These are phyloP conservation scores for Tricholoma bakamatsutake DNA, from an alignment of 768 basidiomycete genomes.

Conservation along the genomic window DNA sequence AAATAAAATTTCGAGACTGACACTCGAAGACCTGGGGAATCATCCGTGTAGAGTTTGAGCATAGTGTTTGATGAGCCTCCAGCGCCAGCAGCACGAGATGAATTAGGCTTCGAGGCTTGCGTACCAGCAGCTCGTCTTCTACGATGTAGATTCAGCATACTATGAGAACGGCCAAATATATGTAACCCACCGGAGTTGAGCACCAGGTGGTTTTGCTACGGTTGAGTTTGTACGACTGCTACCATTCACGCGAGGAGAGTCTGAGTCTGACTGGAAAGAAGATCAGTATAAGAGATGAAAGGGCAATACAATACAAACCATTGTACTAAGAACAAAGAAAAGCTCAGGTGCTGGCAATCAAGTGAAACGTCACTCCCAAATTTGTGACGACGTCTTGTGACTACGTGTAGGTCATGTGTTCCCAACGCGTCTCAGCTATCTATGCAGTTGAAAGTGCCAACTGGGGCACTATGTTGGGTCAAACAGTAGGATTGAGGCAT, in stretches of 20 bases:
- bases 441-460: too few relatives aligned
- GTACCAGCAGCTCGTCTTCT: constrained; percentile 71
- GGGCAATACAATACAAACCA: constrained; percentile 25
- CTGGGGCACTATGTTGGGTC: too few relatives aligned
- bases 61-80: constrained; percentile 98
- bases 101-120: constrained; percentile 74
- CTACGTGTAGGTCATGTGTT: not conserved
- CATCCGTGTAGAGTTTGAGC: constrained; percentile 98
- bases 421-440: not conserved
- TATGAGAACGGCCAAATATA: not conserved
- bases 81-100: constrained; percentile 85
- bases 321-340: constrained; percentile 19
- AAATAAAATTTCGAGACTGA: constrained; percentile 30
- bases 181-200: constrained; percentile 67
- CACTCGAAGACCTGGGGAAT: constrained; percentile 96
- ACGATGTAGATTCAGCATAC: constrained; percentile 4
- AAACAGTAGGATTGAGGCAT: not conserved
- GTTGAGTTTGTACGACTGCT: constrained; percentile 34
- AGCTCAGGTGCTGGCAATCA: constrained; percentile 14
- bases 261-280: constrained; percentile 70
- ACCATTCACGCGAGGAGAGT: constrained; percentile 46
- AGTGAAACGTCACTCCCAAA: constrained; percentile 18
- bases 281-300: not conserved
- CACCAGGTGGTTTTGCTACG: constrained; percentile 71
- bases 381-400: constrained; percentile 13